phyloP scores from a whole-genome alignment of 1,284 basidiomycete genomes.

The Moesziomyces sp. region DNA sequence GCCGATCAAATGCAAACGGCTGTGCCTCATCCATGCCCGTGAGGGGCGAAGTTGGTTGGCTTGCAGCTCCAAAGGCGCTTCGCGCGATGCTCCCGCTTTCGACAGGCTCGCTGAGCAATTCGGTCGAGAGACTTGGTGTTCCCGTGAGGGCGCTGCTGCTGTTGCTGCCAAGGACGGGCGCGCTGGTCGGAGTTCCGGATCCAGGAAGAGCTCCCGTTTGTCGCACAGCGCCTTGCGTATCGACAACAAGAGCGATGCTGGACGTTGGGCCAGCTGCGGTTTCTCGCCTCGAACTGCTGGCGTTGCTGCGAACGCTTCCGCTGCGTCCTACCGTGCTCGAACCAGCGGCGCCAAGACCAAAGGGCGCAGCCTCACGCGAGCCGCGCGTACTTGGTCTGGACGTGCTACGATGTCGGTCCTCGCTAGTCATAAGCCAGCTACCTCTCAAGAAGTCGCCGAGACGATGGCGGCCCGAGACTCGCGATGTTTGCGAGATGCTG shows the following conservation, averaged over 20 bases:
- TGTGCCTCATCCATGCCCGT: constrained; percentile 6
- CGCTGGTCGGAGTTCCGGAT: constrained; percentile 40
- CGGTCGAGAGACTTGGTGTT: constrained; percentile 29
- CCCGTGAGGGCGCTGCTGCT: constrained; percentile 15
- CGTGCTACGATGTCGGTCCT: constrained; percentile 27
- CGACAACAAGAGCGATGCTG: constrained; percentile 27
- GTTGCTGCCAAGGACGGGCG: constrained; percentile 34
- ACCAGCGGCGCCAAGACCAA: constrained; percentile 5
- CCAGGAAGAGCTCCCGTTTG: constrained; percentile 27
- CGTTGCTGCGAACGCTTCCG: constrained; percentile 28
- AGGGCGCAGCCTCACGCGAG: constrained; percentile 25
- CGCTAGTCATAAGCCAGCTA: constrained; percentile 35
- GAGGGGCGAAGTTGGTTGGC: constrained; percentile 47
- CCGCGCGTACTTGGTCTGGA: constrained; percentile 41
- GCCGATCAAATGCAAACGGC: constrained; percentile 24
- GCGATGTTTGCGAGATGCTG: constrained; percentile 47
- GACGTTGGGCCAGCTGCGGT: neutral
- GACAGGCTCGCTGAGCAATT: constrained; percentile 20
- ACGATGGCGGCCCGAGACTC: constrained; percentile 43
- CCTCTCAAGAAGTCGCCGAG: constrained; percentile 45
- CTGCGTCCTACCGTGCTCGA: constrained; percentile 10
- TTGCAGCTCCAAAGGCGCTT: constrained; percentile 29
- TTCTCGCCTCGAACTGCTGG: constrained; percentile 13
- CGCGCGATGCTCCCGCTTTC: constrained; percentile 22
- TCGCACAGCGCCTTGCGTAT: constrained; percentile 29